Evolutionary conservation across 768 basidiomycete genomes (phyloP).

Genomic region (Phallus indusiatus): DNA sequence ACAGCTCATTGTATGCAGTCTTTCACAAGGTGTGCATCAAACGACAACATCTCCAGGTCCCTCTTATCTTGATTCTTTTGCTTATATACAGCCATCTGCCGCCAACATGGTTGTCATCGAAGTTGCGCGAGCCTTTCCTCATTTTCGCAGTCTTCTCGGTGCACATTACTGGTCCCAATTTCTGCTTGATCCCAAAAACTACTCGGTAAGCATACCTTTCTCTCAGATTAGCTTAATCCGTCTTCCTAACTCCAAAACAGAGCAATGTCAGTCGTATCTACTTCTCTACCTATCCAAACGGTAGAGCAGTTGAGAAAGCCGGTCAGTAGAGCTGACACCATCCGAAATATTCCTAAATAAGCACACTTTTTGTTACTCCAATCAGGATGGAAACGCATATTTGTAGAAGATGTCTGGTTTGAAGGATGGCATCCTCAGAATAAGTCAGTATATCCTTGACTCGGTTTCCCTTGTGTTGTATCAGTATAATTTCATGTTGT

Average conservation of each 20-base stretch:
- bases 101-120: conserved; percentile 39
- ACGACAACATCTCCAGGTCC: conserved; percentile 17
- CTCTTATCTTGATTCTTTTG: conserved; percentile 15
- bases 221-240: background rate
- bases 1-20: conserved; percentile 29
- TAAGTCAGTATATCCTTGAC: conserved; percentile 18
- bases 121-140: conserved; percentile 28
- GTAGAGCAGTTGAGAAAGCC: conserved; percentile 39
- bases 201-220: conserved; percentile 11
- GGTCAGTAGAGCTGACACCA: conserved; percentile 25
- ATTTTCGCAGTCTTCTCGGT: conserved; percentile 33
- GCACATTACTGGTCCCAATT: conserved; percentile 43
- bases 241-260: conserved; percentile 18
- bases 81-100: conserved; percentile 1
- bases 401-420: conserved; percentile 36
- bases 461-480: conserved; percentile 1
- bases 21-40: conserved; percentile 27
- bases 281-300: conserved; percentile 31
- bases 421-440: conserved; percentile 26
- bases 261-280: conserved; percentile 32
- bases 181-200: conserved; percentile 27
- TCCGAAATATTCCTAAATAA: background rate
- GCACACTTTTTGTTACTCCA: background rate
- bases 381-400: conserved; percentile 42
- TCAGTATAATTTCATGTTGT: background rate